A percentile compares a stretch with the other conserved stretches of the same genome.
These are phyloP conservation scores for Colletotrichum costaricense DNA, from an alignment of 2,329 filamentous ascomycete species.

Conservation along the genomic window DNA sequence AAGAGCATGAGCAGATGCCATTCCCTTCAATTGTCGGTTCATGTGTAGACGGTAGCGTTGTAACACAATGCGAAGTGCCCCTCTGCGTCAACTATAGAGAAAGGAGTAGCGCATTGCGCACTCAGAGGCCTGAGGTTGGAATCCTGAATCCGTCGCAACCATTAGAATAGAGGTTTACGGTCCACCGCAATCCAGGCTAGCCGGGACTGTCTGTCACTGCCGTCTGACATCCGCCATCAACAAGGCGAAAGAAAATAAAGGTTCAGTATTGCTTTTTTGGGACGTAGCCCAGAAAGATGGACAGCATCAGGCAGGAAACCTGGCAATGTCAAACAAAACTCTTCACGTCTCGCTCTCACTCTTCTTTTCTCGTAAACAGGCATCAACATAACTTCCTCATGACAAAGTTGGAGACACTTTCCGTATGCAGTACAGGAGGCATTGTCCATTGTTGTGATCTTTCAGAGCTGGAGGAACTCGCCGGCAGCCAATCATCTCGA, in stretches of 20 bases:
- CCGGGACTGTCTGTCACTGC: neutral
- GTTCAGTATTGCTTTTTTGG: neutral
- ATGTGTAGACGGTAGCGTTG: neutral
- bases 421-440: neutral
- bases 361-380: too few relatives aligned
- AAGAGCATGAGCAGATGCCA: neutral
- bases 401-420: neutral
- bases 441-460: neutral
- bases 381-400: too few relatives aligned
- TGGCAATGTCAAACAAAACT: neutral
- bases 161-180: neutral
- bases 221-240: neutral
- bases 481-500: slow-evolving; percentile 1
- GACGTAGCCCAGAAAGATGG: neutral
- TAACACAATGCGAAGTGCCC: neutral
- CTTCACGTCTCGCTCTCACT: neutral
- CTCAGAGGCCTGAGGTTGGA: slow-evolving; percentile 12
- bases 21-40: neutral
- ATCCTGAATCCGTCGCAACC: slow-evolving; percentile 23
- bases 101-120: slow-evolving; percentile 17
- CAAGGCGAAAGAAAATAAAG: neutral
- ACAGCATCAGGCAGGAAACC: neutral
- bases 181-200: slow-evolving; percentile 9
- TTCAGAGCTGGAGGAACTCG: neutral
- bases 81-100: neutral